A percentile compares a stretch with the other conserved stretches of the same genome.
These are phyloP conservation scores for Murraya paniculata DNA, from an alignment of 345 rosid genomes.

Conservation along the genomic window DNA sequence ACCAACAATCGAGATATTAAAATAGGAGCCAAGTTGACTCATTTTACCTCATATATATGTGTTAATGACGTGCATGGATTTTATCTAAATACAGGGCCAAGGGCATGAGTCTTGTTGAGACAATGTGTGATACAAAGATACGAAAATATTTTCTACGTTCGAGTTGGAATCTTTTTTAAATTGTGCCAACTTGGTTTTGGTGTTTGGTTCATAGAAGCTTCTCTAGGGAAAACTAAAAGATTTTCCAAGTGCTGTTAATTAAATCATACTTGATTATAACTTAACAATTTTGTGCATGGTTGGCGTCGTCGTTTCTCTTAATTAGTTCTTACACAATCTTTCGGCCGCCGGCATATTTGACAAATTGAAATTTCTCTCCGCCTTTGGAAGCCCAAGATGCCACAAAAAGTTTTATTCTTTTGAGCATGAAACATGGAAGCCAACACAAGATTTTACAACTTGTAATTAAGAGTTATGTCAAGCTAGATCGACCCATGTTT, in stretches of 20 bases:
- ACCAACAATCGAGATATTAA: neutral
- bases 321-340: constrained; percentile 9
- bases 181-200: constrained; percentile 8
- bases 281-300: neutral
- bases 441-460: neutral
- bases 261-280: neutral
- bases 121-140: neutral
- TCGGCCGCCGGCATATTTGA: constrained; percentile 3
- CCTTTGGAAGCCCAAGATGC: neutral
- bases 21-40: constrained; percentile 20
- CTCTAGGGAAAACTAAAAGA: neutral
- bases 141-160: constrained; percentile 1
- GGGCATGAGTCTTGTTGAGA: constrained; percentile 17
- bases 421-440: neutral
- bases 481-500: neutral
- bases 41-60: neutral
- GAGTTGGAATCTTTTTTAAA: constrained; percentile 10
- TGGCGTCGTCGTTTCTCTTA: neutral
- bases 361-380: neutral
- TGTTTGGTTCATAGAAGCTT: neutral
- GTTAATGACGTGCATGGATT: neutral
- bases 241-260: neutral
- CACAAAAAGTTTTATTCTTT: neutral
- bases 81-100: constrained; percentile 4
- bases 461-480: neutral